phyloP scores from a whole-genome alignment of 2,329 filamentous ascomycete genomes.

The Sporothrix globosa region DNA sequence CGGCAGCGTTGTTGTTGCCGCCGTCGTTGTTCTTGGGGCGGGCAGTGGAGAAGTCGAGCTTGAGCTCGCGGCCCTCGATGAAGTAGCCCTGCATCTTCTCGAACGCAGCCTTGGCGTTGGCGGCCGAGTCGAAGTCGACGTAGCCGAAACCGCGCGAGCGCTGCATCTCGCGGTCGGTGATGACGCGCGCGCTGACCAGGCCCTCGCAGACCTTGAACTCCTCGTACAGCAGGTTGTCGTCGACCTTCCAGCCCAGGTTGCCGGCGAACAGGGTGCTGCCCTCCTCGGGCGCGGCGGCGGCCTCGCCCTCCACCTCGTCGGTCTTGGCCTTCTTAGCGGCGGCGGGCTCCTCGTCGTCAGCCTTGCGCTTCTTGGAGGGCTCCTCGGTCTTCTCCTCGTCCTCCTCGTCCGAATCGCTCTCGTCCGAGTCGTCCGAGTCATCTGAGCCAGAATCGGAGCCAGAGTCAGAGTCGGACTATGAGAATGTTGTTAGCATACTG shows the following conservation, averaged over 20 bases:
- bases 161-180: constrained; percentile 78
- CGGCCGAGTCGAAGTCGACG: constrained; percentile 76
- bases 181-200: constrained; percentile 73
- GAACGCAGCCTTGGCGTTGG: constrained; percentile 48
- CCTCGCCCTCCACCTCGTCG: constrained; percentile 48
- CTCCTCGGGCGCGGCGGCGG: constrained; percentile 38
- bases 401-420: constrained; percentile 38
- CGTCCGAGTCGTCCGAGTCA: constrained; percentile 35
- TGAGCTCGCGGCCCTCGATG: constrained; percentile 46
- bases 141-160: constrained; percentile 93
- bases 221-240: constrained; percentile 77
- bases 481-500: not conserved
- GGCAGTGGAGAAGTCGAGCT: constrained; percentile 47
- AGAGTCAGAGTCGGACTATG: constrained; percentile 39
- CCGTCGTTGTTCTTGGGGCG: constrained; percentile 38
- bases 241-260: constrained; percentile 87
- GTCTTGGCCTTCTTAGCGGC: constrained; percentile 70
- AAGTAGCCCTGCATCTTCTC: constrained; percentile 46
- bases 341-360: constrained; percentile 55
- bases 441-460: constrained; percentile 38
- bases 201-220: constrained; percentile 82
- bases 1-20: constrained; percentile 50
- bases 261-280: constrained; percentile 79
- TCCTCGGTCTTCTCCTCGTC: constrained; percentile 52
- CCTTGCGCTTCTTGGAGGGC: constrained; percentile 68